Evolutionary conservation across 106 monocot genomes (phyloP).

Genomic region (Phalaenopsis equestris): DNA sequence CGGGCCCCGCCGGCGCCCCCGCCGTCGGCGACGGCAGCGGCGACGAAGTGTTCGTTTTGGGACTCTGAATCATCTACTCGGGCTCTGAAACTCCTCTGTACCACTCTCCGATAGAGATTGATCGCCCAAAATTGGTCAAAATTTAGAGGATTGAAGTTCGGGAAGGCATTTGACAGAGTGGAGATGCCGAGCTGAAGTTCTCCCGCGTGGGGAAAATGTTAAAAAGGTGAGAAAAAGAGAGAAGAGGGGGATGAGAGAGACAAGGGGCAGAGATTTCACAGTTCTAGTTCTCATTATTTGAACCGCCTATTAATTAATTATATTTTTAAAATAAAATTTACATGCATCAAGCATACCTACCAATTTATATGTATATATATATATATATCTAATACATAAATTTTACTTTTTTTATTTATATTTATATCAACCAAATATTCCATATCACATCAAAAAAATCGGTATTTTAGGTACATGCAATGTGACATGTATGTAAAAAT

Average conservation of each 20-base stretch:
- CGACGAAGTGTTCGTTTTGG: neutral
- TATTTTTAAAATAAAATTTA: too few species aligned
- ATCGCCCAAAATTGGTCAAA: neutral
- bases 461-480: too few species aligned
- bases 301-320: too few species aligned
- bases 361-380: too few species aligned
- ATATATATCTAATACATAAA: too few species aligned
- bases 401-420: too few species aligned
- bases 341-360: too few species aligned
- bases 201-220: neutral
- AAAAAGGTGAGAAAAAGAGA: neutral
- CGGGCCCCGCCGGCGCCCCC: too few species aligned
- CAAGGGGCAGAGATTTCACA: neutral
- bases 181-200: neutral
- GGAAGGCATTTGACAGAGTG: neutral
- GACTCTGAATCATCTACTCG: slow-evolving; percentile 5
- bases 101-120: neutral
- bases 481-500: too few species aligned
- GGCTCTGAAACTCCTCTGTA: neutral
- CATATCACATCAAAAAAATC: too few species aligned
- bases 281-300: too few species aligned
- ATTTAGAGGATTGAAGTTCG: neutral
- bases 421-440: too few species aligned
- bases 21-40: slow-evolving; percentile 9
- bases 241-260: neutral